Base-by-base conservation (phyloP, 352 stramenopile species). In the Pythium rishiriense region DNA sequence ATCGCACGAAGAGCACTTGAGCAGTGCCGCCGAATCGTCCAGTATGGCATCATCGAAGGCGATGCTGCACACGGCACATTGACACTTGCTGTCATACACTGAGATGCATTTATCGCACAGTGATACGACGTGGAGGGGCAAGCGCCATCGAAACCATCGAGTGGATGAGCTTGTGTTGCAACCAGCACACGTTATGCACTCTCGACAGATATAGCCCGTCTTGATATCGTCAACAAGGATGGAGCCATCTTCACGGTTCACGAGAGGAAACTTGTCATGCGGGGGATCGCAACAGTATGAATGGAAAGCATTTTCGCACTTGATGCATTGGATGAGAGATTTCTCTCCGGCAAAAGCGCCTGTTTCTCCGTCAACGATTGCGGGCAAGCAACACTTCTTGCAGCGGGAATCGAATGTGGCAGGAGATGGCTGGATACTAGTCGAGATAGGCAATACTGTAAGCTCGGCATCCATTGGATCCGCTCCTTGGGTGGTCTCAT, bases 231-330 rank as follows among this genome's bases (percentile, higher is more conserved):
- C 75, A 3, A 91, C 67, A 7, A 94, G 64, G 6, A 90, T 71
- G 15, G 62, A 68, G 0, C 75, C 73, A 41, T 91, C 75, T 19
- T 91, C 81, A 42, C 73, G 66, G 11, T 75, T 86, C 15, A 87
- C 45, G 12, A 93, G 62, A 12, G 83, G 81, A 19, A 83, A 81
- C 7, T 68, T 64, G 5, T 83, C 73, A 60, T 91, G 71, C 6
- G 87, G 87, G 4, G 85, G 86, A 58, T 94, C 84, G 46, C 84
- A 92, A 50, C 87, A 96, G n/a, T 78, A 84, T 1, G 61, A 45
- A 64, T 96, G 87, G 28, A 85, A 94, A 1, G 62, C 55, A 12
- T 66, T 59, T 6, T 72, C 26, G 51, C 87, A 96, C 26, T 81
- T 78, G 10, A 68, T 56, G 33, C 87, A 96, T 26, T 62, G 51